Conservation (phyloP, 2,329 filamentous ascomycete species). For the Apiospora phragmitis region DNA sequence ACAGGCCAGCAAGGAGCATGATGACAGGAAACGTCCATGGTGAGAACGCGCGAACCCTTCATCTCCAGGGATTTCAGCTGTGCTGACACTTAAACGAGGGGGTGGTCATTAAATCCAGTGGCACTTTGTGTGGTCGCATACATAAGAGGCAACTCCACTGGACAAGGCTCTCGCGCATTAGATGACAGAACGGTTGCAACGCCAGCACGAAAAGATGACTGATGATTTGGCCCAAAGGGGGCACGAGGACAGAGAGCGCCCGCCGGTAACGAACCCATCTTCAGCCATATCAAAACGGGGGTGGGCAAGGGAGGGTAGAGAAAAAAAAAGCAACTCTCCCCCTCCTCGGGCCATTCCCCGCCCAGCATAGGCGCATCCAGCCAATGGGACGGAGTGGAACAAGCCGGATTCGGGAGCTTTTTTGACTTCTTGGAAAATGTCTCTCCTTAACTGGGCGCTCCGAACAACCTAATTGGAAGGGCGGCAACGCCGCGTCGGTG, state of each 20-base stretch:
- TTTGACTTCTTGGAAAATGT: not conserved
- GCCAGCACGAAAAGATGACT: not conserved
- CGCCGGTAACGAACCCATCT: constrained; percentile 5
- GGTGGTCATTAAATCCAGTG: not conserved
- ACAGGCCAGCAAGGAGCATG: not conserved
- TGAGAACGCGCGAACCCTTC: not conserved
- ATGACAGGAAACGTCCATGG: not conserved
- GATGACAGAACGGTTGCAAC: constrained; percentile 2
- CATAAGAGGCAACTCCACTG: not conserved
- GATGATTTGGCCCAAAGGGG: not conserved
- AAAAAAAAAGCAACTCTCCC: not conserved
- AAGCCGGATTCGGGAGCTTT: constrained; percentile 4
- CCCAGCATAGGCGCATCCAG: not conserved
- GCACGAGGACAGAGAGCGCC: not conserved
- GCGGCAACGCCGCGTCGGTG: not conserved
- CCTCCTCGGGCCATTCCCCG: not conserved
- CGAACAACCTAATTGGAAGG: constrained; percentile 5
- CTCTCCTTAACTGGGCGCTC: not conserved
- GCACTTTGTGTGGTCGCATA: not conserved
- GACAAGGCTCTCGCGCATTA: constrained; percentile 1
- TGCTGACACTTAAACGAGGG: not conserved
- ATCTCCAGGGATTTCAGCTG: not conserved
- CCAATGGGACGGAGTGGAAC: not conserved
- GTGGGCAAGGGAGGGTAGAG: not conserved
- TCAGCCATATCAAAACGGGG: constrained; percentile 1